Evolutionary conservation across 1,139 yeast species (phyloP), one percentile per base, ranked within the genome.

Genomic region (Barnettozyma hawaiiensis): DNA sequence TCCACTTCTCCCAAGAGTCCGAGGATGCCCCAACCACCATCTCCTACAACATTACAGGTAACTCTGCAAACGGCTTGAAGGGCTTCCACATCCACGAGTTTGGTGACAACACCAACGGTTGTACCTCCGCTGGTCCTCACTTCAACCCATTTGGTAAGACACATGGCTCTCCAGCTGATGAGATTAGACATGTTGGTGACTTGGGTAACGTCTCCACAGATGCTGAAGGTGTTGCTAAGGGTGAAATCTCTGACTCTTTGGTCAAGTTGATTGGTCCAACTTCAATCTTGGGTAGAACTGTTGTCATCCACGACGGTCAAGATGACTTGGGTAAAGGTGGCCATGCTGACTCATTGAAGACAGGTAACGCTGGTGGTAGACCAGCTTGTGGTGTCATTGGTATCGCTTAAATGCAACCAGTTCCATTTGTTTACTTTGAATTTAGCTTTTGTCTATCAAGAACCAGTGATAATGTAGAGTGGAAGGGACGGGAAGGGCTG

Each of bases 311-410:
- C 71, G 89, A 78, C 50, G 98, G 97, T 60, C 74, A 79, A 57
- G 98, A 92, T 65, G 98, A 92, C 66, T 82, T 87, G 64, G 98
- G 98, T 64, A 83, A 85, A 75, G 97, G 97, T 66, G 96, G 92
- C 47, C 81, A 82, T 65, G 84, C 85, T 52, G 97, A 90, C 69
- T 87, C 97, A 51, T 76, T 85, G 72, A 87, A 85, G 74, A 92
- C 97, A 55, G 98, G 98, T 71, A 90, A 92, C 64, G 97, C 98
- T 50, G 97, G 98, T 66, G 92, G 85, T 58, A 87, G 98, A 80
- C 90, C 95, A 55, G 98, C 98, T 53, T 92, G 98, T 74, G 97
- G 98, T 75, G 97, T 92, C 64, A 90, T 92, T 73, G 97, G 98
- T 60, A 28, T 43, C 31, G 41, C 43, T 33, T 39, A 20, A 37